phyloP scores from a whole-genome alignment of 352 stramenopile genomes.

The Saprolegnia diclina region DNA sequence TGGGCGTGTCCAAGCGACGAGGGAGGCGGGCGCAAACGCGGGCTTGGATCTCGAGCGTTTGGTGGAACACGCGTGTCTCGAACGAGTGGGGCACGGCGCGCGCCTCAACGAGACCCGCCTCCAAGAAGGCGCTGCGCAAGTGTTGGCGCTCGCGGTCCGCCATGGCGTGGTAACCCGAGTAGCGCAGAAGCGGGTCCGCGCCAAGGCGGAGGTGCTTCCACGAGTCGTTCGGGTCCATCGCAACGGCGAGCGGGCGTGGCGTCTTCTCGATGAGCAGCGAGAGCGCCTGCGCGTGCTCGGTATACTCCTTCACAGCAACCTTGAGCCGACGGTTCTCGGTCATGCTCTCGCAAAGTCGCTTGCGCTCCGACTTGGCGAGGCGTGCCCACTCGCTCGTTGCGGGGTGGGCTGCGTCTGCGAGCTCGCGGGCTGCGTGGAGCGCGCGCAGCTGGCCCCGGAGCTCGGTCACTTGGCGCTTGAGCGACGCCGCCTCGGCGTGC shows the following conservation, averaged over 20 bases:
- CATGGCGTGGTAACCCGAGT: background rate
- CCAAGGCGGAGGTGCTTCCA: background rate
- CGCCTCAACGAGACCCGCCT: background rate
- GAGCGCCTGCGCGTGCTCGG: background rate
- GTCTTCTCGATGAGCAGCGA: background rate
- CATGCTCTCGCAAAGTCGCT: background rate
- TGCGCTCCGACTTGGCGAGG: background rate
- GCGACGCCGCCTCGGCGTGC: background rate
- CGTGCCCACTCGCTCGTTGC: background rate
- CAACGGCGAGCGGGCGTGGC: background rate
- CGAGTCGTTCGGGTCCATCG: background rate
- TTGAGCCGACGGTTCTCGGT: constrained; percentile 7
- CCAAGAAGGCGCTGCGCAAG: background rate
- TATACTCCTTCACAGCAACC: background rate
- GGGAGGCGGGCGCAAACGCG: background rate
- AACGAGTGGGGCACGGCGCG: background rate
- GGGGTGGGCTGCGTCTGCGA: background rate
- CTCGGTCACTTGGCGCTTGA: background rate
- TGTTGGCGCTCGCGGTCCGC: background rate
- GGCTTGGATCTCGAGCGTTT: background rate
- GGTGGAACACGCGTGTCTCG: background rate
- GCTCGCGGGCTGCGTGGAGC: background rate
- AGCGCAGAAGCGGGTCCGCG: background rate
- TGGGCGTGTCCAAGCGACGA: background rate
- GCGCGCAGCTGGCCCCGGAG: background rate